Base-by-base conservation (phyloP, 2,329 filamentous ascomycete species). In the Tolypocladium pustulatum region DNA sequence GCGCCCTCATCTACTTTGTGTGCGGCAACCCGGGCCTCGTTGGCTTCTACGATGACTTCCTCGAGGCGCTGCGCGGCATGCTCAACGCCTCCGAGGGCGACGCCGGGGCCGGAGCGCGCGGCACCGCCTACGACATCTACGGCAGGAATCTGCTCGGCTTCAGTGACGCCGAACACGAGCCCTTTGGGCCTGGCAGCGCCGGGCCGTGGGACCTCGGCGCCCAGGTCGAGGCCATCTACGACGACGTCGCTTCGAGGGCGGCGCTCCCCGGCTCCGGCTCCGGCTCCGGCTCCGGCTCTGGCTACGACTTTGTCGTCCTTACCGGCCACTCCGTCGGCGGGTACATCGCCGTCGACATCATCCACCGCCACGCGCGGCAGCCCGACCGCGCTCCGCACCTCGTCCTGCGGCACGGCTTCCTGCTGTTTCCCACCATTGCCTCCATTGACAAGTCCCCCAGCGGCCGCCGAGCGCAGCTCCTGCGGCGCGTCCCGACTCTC, bases 1-100 rank as follows among this genome's bases (percentile, higher is more conserved):
- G 67, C 61, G 74, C 72, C 61, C 80, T 91, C 55, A 74, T 92
- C 64, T 91, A 85, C 74, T 87, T 90, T 71, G 78, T 93, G 46
- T 83, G 87, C 34, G 89, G 89, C 25, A 93, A 93, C 63, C 89
- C 89, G 6, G 89, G 89, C 6, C 76, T 91, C 22, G 81, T 91
- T 56, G 82, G 80, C 58, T 93, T 89, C 77, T 93, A 93, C 71
- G 75, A 73, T 59, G 78, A 81, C 41, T 93, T 91, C 70, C 76
- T 91, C 13, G 75, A 75, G 0, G 75, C 78, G 17, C 73, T 91
- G 2, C 77, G 83, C 53, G 68, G 72, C 0, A 72, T 83, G 15
- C 73, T 90, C 15, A 74, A 80, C 62, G 70, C 71, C 30, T 71
- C 70, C 7, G 75, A 77, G 61, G 54, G 59, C 36, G 62, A 9